Evolutionary conservation across 805 yeast genomes (phyloP).

Genomic region (Huiozyma naganishii): DNA sequence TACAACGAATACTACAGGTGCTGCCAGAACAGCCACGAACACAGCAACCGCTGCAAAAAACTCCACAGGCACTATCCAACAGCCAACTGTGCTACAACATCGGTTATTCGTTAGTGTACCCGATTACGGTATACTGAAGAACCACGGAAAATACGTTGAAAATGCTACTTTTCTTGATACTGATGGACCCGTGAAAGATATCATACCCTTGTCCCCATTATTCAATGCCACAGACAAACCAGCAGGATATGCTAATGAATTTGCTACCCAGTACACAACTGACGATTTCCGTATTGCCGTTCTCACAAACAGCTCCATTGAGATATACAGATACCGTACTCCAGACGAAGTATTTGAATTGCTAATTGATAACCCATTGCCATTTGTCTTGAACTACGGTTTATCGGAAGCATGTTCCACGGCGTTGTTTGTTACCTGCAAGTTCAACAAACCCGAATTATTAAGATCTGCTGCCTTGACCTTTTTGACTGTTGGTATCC

Average conservation of each 20-base stretch:
- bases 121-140: slow-evolving; percentile 76
- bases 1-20: neutral
- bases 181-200: slow-evolving; percentile 55
- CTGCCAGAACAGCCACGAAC: neutral
- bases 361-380: slow-evolving; percentile 55
- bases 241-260: slow-evolving; percentile 71
- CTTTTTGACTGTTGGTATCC: slow-evolving; percentile 34
- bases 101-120: slow-evolving; percentile 66
- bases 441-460: slow-evolving; percentile 49
- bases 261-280: slow-evolving; percentile 74
- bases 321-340: slow-evolving; percentile 64
- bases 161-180: slow-evolving; percentile 67
- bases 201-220: slow-evolving; percentile 57
- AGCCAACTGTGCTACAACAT: slow-evolving; percentile 15
- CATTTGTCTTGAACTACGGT: slow-evolving; percentile 72
- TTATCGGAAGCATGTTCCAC: slow-evolving; percentile 84
- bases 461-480: slow-evolving; percentile 34
- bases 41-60: neutral
- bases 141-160: slow-evolving; percentile 60
- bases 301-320: slow-evolving; percentile 68
- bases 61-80: neutral
- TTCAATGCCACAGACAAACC: slow-evolving; percentile 68
- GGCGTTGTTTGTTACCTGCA: slow-evolving; percentile 74
- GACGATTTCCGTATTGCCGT: slow-evolving; percentile 67
- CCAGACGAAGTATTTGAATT: slow-evolving; percentile 71